phyloP scores from a whole-genome alignment of 2,329 filamentous ascomycete species.

The Neopestalotiopsis sp. region DNA sequence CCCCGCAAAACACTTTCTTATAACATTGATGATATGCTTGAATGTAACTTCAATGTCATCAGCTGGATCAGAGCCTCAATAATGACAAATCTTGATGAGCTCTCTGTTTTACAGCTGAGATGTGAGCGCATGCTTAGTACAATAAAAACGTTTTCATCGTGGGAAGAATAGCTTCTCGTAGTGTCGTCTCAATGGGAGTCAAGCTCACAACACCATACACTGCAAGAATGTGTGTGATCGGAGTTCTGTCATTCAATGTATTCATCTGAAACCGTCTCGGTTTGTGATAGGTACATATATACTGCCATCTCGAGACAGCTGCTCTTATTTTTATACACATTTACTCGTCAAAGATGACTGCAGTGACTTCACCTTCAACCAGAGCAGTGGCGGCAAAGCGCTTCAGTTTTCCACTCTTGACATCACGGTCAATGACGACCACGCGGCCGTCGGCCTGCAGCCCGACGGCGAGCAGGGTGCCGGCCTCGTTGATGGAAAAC shows the following conservation, averaged over 20 bases:
- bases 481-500: conserved; percentile 69
- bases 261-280: too few relatives aligned
- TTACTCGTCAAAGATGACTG: conserved; percentile 52
- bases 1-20: not conserved
- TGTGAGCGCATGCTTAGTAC: too few relatives aligned
- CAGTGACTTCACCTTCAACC: conserved; percentile 50
- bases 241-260: too few relatives aligned
- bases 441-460: conserved; percentile 66
- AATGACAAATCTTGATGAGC: not conserved
- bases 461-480: conserved; percentile 68
- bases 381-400: conserved; percentile 47
- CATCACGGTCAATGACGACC: conserved; percentile 65
- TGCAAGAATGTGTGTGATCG: too few relatives aligned
- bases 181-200: too few relatives aligned
- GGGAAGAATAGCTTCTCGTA: too few relatives aligned
- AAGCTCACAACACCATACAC: too few relatives aligned
- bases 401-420: conserved; percentile 60
- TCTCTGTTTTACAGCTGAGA: too few relatives aligned
- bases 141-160: too few relatives aligned
- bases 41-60: not conserved
- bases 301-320: not conserved
- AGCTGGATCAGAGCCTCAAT: not conserved
- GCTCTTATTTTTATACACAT: not conserved
- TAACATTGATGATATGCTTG: not conserved
- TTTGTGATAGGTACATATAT: too few relatives aligned